phyloP scores from a whole-genome alignment of 345 rosid species.

The Streptanthus diversifolius region DNA sequence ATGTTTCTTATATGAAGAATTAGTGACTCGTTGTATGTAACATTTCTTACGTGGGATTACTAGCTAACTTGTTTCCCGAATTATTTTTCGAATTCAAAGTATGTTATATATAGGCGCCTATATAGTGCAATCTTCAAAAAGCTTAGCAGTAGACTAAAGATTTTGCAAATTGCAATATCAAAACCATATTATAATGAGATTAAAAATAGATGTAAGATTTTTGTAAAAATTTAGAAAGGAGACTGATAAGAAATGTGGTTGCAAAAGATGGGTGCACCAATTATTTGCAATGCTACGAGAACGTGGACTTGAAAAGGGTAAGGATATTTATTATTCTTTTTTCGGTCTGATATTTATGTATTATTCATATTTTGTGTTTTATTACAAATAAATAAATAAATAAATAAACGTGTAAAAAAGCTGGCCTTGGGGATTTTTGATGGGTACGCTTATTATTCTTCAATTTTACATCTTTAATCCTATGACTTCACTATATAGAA shows the following conservation, averaged over 20 bases:
- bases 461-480: conserved; percentile 31
- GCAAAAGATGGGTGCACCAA: conserved; percentile 28
- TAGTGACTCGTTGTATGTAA: neutral
- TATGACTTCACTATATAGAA: conserved; percentile 6
- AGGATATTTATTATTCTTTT: conserved; percentile 16
- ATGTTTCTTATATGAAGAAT: neutral
- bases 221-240: neutral
- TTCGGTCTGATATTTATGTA: neutral
- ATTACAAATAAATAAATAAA: neutral
- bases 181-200: neutral
- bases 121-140: neutral
- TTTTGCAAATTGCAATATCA: neutral
- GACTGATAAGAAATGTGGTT: conserved; percentile 11
- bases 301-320: conserved; percentile 27
- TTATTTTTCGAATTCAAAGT: neutral
- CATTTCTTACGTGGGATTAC: neutral
- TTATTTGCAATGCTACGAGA: conserved; percentile 31
- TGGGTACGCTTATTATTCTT: conserved; percentile 24
- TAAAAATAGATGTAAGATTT: neutral
- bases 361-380: neutral
- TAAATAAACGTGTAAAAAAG: conserved; percentile 22
- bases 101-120: neutral
- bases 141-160: neutral
- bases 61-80: neutral
- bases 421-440: conserved; percentile 29